phyloP scores from a whole-genome alignment of 345 rosid species.

The Eutrema japonicum region DNA sequence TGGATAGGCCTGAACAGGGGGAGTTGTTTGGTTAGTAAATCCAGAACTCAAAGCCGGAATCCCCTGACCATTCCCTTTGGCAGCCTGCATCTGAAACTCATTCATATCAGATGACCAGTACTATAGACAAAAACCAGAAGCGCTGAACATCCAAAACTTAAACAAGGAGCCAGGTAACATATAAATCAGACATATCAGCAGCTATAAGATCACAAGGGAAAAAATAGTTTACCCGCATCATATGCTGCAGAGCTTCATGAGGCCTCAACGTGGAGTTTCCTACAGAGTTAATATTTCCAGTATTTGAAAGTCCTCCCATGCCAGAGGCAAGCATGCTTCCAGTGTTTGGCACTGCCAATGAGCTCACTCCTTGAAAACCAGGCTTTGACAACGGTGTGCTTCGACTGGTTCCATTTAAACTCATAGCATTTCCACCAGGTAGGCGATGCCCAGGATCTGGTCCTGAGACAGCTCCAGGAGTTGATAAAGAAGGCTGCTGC shows the following conservation, averaged over 20 bases:
- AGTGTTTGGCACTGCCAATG: conserved; percentile 63
- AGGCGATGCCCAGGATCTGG: conserved; percentile 63
- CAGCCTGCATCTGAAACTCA: conserved; percentile 70
- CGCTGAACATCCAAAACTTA: background rate
- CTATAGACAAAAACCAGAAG: background rate
- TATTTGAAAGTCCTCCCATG: conserved; percentile 61
- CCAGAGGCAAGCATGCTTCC: conserved; percentile 64
- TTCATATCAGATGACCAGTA: conserved; percentile 40
- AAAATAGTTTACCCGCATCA: conserved; percentile 64
- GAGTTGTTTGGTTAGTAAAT: conserved; percentile 67
- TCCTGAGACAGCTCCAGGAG: conserved; percentile 66
- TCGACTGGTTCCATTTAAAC: conserved; percentile 63
- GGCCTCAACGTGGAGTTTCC: conserved; percentile 75
- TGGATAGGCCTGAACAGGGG: conserved; percentile 62
- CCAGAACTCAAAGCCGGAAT: conserved; percentile 64
- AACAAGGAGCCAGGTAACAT: background rate
- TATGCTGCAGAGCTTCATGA: conserved; percentile 62
- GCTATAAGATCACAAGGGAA: background rate
- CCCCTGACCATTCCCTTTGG: conserved; percentile 62
- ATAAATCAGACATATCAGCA: background rate
- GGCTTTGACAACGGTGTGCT: conserved; percentile 72
- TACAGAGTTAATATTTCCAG: conserved; percentile 65
- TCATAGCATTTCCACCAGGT: conserved; percentile 66
- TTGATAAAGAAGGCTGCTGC: conserved; percentile 69
- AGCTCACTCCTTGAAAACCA: conserved; percentile 69